Percentiles rank a stretch among this genome's conserved stretches.
Conservation (phyloP, 108 stramenopile genomes). For the Asterionellopsis glacialis region DNA sequence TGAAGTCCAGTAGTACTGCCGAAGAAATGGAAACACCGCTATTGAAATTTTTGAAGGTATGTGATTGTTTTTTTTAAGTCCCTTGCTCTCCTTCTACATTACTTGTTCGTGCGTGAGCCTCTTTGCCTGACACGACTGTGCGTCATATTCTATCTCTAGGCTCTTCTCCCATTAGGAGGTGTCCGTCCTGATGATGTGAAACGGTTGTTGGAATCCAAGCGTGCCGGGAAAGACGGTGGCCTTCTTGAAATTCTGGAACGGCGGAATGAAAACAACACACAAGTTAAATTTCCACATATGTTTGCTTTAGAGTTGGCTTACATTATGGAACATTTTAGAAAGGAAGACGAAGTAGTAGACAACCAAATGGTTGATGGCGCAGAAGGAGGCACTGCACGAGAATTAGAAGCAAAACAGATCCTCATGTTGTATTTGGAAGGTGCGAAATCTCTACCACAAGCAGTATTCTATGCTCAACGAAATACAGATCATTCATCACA, state of each 20-base stretch:
- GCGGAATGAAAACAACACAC: not conserved
- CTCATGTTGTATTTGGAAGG: conserved; percentile 68
- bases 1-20: conserved; percentile 31
- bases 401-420: conserved; percentile 35
- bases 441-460: conserved; percentile 53
- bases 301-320: conserved; percentile 82
- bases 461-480: conserved; percentile 71
- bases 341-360: conserved; percentile 36
- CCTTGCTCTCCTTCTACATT: conserved; percentile 2
- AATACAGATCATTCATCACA: conserved; percentile 34
- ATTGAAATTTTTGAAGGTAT: conserved; percentile 63
- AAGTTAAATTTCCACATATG: conserved; percentile 16
- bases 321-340: conserved; percentile 65
- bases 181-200: conserved; percentile 49
- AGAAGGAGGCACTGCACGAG: no score
- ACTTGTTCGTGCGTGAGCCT: not conserved
- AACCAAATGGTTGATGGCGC: not conserved
- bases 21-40: conserved; percentile 46
- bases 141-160: conserved; percentile 18
- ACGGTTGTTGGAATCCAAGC: conserved; percentile 35
- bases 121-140: not conserved
- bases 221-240: conserved; percentile 20
- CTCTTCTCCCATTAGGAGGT: conserved; percentile 67
- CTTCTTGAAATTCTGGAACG: conserved; percentile 18
- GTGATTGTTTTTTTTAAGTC: conserved; percentile 3